Evolutionary conservation across 2,329 filamentous ascomycete species (phyloP).

Genomic region (Phaeosphaeriaceae sp.): DNA sequence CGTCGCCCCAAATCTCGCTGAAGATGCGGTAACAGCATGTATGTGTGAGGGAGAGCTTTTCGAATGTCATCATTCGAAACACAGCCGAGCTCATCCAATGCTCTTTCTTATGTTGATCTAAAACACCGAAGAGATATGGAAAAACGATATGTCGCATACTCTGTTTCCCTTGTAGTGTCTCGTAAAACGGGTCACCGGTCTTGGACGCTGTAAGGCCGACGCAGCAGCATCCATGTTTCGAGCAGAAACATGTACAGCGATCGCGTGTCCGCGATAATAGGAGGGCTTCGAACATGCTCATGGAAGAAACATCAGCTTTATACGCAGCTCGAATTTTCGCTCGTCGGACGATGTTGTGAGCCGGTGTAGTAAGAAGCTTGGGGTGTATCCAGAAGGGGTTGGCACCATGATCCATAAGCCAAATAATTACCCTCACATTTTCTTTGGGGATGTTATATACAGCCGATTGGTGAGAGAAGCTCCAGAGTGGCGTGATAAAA

Average conservation of each 20-base stretch:
- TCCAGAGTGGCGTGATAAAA: not conserved
- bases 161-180: too few relatives aligned
- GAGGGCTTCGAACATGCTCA: too few relatives aligned
- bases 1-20: not conserved
- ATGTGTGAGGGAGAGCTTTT: not conserved
- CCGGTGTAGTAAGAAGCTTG: not conserved
- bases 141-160: too few relatives aligned
- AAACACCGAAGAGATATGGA: not conserved
- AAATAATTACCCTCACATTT: not conserved
- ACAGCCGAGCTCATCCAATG: constrained; percentile 1
- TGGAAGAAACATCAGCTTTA: too few relatives aligned
- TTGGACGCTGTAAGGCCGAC: not conserved
- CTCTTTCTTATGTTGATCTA: not conserved
- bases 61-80: constrained; percentile 1
- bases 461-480: not conserved
- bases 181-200: too few relatives aligned
- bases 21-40: constrained; percentile 5
- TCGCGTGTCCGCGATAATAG: too few relatives aligned
- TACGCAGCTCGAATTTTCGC: too few relatives aligned
- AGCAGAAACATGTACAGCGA: not conserved
- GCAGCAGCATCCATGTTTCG: not conserved
- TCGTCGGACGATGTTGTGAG: not conserved
- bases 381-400: constrained; percentile 1
- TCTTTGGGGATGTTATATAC: too few relatives aligned
- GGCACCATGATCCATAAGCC: not conserved